Evolutionary conservation across 2,329 filamentous ascomycete species (phyloP), one percentile per base, ranked within the genome.

Genomic region (Chaetomiaceae sp.): DNA sequence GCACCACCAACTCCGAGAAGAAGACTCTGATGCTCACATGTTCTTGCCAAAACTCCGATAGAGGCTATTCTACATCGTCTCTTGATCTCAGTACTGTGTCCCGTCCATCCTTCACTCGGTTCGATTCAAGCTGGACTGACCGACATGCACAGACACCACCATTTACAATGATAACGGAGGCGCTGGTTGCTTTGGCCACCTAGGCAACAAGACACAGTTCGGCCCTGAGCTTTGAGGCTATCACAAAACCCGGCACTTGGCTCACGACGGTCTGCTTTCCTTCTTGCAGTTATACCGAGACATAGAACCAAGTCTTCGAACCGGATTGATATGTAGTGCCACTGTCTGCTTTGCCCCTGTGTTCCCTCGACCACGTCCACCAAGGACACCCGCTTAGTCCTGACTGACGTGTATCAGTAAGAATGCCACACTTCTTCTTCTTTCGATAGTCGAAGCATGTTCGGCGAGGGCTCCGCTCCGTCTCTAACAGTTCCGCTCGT

Each of bases 181-280:
- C n/a, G 57, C 72, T 44, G 69, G 68, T 14, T 74, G 72, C 61
- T 73, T 68, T 54, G 62, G 61, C 32, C 62, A 65, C 29, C 47
- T 64, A 10, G 71, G 71, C n/a, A 71, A 70, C 61, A 67, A 66
- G 60, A 67, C 68, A 27, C 57, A 16, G 45, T 16, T 62, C 50
- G 61, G 49, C 14, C 36, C 23, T 23, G 25, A 25, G 13, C 37
- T 23, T n/a, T 41, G 14, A 41, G 38, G 11, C 5, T 11, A 6
- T 9, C 46, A 21, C 14, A n/a, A 14, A 43, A 16, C 27, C 14
- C 29, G 40, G 13, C 20, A 30, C 13, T 11, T 21, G 13, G 36
- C 18, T n/a, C n/a, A n/a, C n/a, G n/a, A n/a, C n/a, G n/a, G n/a
- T n/a, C n/a, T n/a, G n/a, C n/a, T n/a, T n/a, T n/a, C n/a, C n/a